These are phyloP conservation scores for Auxenochlorella pyrenoidosa DNA, from an alignment of 139 green algal genomes.

Conservation along the genomic window DNA sequence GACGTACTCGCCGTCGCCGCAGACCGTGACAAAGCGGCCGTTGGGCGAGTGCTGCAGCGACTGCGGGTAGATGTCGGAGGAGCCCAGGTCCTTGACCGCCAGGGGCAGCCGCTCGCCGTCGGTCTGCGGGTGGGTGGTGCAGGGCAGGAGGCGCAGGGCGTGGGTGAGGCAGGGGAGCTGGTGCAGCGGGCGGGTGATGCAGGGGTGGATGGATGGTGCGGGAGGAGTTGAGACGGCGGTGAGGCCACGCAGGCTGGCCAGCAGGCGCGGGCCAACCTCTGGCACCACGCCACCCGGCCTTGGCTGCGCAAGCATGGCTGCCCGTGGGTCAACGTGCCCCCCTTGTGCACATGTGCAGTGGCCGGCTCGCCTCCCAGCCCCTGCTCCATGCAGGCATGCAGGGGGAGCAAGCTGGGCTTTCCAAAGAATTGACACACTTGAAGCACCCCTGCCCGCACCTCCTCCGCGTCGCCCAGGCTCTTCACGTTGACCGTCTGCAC, in stretches of 20 bases:
- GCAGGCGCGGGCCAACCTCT: too few species aligned
- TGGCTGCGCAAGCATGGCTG: too few species aligned
- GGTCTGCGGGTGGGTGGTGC: slow-evolving; percentile 19
- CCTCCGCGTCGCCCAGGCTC: slow-evolving; percentile 74
- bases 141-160: neutral
- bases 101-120: slow-evolving; percentile 98
- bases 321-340: too few species aligned
- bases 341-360: too few species aligned
- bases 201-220: neutral
- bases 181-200: neutral
- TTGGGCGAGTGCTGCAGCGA: slow-evolving; percentile 87
- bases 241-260: neutral
- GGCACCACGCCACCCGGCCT: too few species aligned
- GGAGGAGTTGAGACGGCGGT: neutral
- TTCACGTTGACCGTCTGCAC: slow-evolving; percentile 93
- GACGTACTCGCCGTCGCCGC: slow-evolving; percentile 98
- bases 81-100: slow-evolving; percentile 96
- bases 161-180: neutral
- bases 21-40: slow-evolving; percentile 93
- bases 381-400: neutral
- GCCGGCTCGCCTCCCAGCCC: too few species aligned
- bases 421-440: too few species aligned
- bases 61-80: slow-evolving; percentile 95
- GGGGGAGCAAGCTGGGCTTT: neutral
- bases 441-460: too few species aligned